Evolutionary conservation across 2,329 filamentous ascomycete species (phyloP), one percentile per base, ranked within the genome.

Genomic region (Fusarium agapanthi): DNA sequence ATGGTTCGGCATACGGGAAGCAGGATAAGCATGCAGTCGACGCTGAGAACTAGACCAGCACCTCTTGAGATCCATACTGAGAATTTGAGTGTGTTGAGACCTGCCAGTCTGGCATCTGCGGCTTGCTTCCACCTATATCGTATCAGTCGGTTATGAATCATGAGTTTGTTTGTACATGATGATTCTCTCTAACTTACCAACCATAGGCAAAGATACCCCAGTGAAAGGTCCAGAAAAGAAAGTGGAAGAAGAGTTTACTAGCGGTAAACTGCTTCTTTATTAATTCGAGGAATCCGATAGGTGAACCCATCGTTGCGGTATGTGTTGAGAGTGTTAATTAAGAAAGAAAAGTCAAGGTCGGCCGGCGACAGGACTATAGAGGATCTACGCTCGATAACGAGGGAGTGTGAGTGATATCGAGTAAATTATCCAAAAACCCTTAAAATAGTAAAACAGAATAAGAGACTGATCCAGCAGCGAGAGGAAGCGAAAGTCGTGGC

Each of bases 61-160:
- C 95, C 96, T 87, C 96, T 91, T 34, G 96, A 98, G 66, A 98
- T 89, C 95, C 95, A 99, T 62, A 99, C 96, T 7, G 95, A 98
- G 83, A 88, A 98, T 61, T 88, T 87, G 54, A 99, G 89, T 0
- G 85, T 88, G 82, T 99, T 99, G 51, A 99, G 88, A 45, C 88
- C 89, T 10, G 92, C 91, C 34, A 99, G 86, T 64, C 89, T 89
- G 15, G 80, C 69, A 79, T 97, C 92, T 10, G 80, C 75, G 38
- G 82, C 86, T 86, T 99, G 96, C 77, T 96, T 92, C 78, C 86
- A 93, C 94, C 95, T 97, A 45, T 82, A 22, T 43, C 3, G 34
- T 81, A 15, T 43, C 6, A 51, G 60, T 71, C 34, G 68, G 40
- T 37, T 43, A 57, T 22, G 24, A 16, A 61, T 47, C 22, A 26